Base-by-base conservation (phyloP, 1,139 yeast genomes). In the Arxiozyma telluris region DNA sequence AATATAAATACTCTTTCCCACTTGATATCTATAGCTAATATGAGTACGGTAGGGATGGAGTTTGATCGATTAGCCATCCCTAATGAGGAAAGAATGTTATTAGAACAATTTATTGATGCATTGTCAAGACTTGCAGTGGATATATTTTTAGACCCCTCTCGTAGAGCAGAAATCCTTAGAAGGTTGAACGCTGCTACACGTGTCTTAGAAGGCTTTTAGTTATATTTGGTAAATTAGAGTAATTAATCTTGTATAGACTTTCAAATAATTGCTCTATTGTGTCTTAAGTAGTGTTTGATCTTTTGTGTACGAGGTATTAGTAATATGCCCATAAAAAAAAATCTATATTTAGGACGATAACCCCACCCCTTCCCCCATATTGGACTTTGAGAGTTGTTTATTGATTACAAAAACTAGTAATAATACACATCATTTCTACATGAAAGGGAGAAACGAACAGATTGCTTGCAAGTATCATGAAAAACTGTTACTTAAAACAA, bases 31-130 rank as follows among this genome's bases (percentile, higher is more conserved):
- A 82, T 84, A 53, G 81, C 84, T 53, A 84, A 83, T 82, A 83
- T 68, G 3, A 66, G 69, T 8, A 50, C 65, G 9, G 59, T 65
- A 15, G 70, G 70, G 1, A 62, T 69, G 62, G 94, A 87, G 61
- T 86, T 90, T 64, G 81, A 83, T 50, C 81, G 81, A 54, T 72
- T 90, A 57, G 87, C 87, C 50, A 76, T 90, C 58, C 91, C 94
- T 3, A 72, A 79, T 0, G 84, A 84, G 57, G 96, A 90, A 66
- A 86, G 86, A 60, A 85, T 82, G 59, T 74, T 90, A 52, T 76
- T 91, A 52, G 96, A 90, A 66, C 84, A 87, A 69, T 81, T 91
- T 49, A 86, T 91, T 5, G 96, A 89, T 64, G 84, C 95, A 1
- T 74, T 91, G 54, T 84, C 94, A 25, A 76, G 94, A 62, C 76